Evolutionary conservation across 805 yeast species (phyloP).

Genomic region (Ogataea nitratoaversa): DNA sequence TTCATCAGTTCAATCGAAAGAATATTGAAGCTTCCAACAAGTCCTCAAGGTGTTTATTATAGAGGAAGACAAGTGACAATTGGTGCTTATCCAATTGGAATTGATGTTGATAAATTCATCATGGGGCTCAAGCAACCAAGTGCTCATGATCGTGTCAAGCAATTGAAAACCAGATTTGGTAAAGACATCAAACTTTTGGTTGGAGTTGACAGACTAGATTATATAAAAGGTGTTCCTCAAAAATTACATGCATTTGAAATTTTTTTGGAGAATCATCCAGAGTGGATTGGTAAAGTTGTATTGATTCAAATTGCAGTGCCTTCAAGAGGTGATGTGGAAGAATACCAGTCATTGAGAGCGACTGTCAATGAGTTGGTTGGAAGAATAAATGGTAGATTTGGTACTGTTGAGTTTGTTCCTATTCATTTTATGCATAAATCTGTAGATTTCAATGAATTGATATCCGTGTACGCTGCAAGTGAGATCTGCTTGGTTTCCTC

Average conservation of each 20-base stretch:
- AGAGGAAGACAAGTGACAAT: constrained; percentile 73
- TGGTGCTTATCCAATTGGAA: constrained; percentile 99
- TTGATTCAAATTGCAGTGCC: constrained; percentile 97
- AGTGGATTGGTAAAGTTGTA: constrained; percentile 96
- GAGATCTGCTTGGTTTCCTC: constrained; percentile 92
- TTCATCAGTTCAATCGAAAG: constrained; percentile 86
- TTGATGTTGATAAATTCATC: constrained; percentile 87
- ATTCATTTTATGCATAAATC: constrained; percentile 95
- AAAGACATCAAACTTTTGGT: constrained; percentile 80
- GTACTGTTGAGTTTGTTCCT: constrained; percentile 96
- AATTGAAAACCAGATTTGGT: constrained; percentile 59
- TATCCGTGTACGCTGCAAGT: constrained; percentile 76
- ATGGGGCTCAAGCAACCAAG: constrained; percentile 63
- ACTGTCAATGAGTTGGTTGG: constrained; percentile 96
- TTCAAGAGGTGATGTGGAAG: constrained; percentile 96
- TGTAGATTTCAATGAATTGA: constrained; percentile 85
- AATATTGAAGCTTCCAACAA: constrained; percentile 73
- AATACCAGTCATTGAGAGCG: constrained; percentile 88
- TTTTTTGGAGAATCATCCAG: constrained; percentile 88
- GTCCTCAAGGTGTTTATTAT: constrained; percentile 87
- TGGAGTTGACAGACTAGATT: constrained; percentile 95
- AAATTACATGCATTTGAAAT: constrained; percentile 95
- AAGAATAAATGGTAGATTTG: constrained; percentile 91
- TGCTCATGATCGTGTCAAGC: constrained; percentile 63
- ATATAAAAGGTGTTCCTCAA: constrained; percentile 97